phyloP scores from a whole-genome alignment of 768 basidiomycete genomes.

The Kwoniella bestiolae region DNA sequence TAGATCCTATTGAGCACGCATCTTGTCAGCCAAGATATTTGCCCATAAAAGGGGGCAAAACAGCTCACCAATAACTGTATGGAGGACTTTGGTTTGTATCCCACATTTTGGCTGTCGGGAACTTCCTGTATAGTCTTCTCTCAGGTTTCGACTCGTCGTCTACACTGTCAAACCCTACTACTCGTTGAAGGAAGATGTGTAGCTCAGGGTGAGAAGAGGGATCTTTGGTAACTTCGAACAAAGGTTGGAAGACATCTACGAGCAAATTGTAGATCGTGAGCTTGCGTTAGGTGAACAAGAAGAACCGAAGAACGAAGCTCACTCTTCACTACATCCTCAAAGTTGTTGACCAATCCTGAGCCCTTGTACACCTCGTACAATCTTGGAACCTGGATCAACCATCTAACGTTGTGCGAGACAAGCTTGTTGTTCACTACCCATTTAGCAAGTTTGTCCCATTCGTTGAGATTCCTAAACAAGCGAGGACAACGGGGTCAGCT shows the following conservation, averaged over 20 bases:
- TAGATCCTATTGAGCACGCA: slow-evolving; percentile 68
- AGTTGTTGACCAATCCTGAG: slow-evolving; percentile 78
- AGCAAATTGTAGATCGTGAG: not conserved
- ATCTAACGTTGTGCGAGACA: slow-evolving; percentile 94
- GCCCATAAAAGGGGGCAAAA: not conserved
- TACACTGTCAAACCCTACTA: slow-evolving; percentile 96
- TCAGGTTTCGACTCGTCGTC: slow-evolving; percentile 97
- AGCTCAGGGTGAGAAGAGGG: slow-evolving; percentile 88
- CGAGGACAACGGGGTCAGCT: not conserved
- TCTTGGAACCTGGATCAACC: slow-evolving; percentile 94
- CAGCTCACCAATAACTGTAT: slow-evolving; percentile 85
- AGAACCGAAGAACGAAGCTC: too few relatives aligned
- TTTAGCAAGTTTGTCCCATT: slow-evolving; percentile 98
- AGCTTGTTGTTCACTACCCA: slow-evolving; percentile 95
- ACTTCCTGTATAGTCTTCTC: slow-evolving; percentile 87
- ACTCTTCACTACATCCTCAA: slow-evolving; percentile 91
- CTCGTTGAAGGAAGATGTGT: slow-evolving; percentile 91
- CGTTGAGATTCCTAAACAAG: slow-evolving; percentile 59
- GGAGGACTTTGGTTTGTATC: slow-evolving; percentile 86
- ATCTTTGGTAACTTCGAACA: slow-evolving; percentile 95
- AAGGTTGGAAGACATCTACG: slow-evolving; percentile 84
- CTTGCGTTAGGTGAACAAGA: too few relatives aligned
- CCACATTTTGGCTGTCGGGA: slow-evolving; percentile 90
- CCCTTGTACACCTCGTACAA: slow-evolving; percentile 94
- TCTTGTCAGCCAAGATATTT: not conserved